Evolutionary conservation across 2,329 filamentous ascomycete genomes (phyloP).

Genomic region (Colletotrichum tamarilloi): DNA sequence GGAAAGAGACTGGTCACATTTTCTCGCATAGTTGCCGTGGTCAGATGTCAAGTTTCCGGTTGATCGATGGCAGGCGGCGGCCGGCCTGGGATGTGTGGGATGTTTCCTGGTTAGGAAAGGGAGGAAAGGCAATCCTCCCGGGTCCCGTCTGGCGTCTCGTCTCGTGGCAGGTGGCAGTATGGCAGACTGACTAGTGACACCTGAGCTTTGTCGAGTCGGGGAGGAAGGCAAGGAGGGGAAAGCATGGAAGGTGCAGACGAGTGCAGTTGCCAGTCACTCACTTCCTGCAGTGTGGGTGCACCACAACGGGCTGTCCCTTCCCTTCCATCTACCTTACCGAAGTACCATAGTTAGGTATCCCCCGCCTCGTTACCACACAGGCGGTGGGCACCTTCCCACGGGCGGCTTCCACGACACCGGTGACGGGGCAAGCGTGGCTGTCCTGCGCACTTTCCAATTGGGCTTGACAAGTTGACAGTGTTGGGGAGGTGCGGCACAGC

Average conservation of each 20-base stretch:
- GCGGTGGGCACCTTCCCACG: not conserved
- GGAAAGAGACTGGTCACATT: not conserved
- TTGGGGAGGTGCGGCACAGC: not conserved
- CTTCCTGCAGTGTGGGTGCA: not conserved
- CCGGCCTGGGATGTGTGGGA: not conserved
- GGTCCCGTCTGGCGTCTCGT: not conserved
- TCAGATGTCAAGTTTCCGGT: not conserved
- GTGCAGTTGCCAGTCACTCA: not conserved
- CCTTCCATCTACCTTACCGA: not conserved
- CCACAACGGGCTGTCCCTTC: not conserved
- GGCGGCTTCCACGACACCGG: not conserved
- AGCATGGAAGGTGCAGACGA: not conserved
- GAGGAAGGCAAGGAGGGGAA: not conserved
- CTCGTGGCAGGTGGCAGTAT: not conserved
- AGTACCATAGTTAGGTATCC: too few relatives aligned
- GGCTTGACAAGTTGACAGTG: not conserved
- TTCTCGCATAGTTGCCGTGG: not conserved
- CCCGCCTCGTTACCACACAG: not conserved
- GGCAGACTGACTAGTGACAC: not conserved
- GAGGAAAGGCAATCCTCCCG: not conserved
- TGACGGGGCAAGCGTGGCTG: not conserved
- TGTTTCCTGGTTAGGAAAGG: not conserved
- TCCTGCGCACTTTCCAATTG: not conserved
- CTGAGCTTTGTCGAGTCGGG: not conserved
- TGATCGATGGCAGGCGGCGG: not conserved